Base-by-base conservation (phyloP, 495 filamentous ascomycete genomes). In the Penicillium maclennaniae region DNA sequence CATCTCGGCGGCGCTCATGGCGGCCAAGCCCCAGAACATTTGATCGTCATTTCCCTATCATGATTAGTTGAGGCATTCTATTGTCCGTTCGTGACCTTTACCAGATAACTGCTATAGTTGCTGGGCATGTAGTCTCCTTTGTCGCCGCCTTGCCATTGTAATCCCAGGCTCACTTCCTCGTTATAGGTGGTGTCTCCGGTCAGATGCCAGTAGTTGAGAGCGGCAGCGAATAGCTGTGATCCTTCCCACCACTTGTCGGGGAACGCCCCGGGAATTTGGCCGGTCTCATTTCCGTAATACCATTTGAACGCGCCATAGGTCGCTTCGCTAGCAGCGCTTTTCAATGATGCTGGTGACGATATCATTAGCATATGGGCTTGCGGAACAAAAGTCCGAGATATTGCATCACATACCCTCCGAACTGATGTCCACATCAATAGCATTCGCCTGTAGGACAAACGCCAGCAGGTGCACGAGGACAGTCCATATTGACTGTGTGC, bases 151-250 rank as follows among this genome's bases (percentile, higher is more conserved):
- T 91, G 87, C 57, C 62, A 76, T 41, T 87, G 71, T 65, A 91
- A 62, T 14, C 79, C 83, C 17, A 82, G 53, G 25, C 67, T 79
- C 17, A 80, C 67, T 21, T 86, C 60, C 19, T 83, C 68, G 70
- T 89, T 88, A 72, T 87, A 87, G 21, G 79, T 75, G 21, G 63
- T 61, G 67, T 91, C 87, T 31, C 81, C 83, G 4, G 87, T 88
- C 54, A 77, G 78, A 61, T 82, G 75, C 85, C 85, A 89, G 66
- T 90, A 89, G 60, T 90, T 85, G 45, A 90, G 77, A 68, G 85
- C 59, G 1, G 78, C 71, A 41, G 82, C 78, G 77, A 83, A 88
- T 55, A 87, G 77, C 42, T 82, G 82, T 43, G 85, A 84, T 27
- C 73, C 79, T 69, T 88, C 83, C 85, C 84, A 88, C 85, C 85